A percentile compares a stretch with the other conserved stretches of the same genome.
phyloP scores from a whole-genome alignment of 1,284 basidiomycete genomes.

The Rhodotorula sp. region DNA sequence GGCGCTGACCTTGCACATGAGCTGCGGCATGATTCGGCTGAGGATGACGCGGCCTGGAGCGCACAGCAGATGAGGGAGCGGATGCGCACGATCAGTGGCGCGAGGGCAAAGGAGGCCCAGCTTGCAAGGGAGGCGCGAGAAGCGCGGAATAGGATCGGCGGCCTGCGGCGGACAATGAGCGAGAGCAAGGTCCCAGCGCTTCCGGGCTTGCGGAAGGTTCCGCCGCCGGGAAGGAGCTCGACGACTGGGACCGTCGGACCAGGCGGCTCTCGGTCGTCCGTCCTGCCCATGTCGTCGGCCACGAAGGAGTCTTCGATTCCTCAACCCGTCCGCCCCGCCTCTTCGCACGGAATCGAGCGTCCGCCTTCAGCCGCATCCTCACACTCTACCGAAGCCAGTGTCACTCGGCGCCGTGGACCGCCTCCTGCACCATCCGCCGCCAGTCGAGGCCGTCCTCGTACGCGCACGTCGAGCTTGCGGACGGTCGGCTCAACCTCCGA shows the following conservation, averaged over 20 bases:
- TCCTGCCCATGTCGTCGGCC: not conserved
- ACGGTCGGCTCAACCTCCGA: not conserved
- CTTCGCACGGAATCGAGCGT: slow-evolving; percentile 13
- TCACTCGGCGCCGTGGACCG: not conserved
- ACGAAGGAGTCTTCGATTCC: not conserved
- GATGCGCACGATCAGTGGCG: slow-evolving; percentile 48
- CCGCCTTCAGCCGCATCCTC: not conserved
- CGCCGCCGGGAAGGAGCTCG: slow-evolving; percentile 1
- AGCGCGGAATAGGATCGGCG: not conserved
- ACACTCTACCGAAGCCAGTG: not conserved
- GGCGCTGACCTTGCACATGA: not conserved
- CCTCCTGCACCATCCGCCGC: slow-evolving; percentile 21
- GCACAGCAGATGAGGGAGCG: slow-evolving; percentile 53
- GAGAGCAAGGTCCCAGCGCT: not conserved
- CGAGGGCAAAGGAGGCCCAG: slow-evolving; percentile 11
- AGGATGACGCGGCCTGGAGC: slow-evolving; percentile 63
- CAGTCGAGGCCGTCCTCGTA: slow-evolving; percentile 10
- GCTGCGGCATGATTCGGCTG: slow-evolving; percentile 47
- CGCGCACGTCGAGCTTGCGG: slow-evolving; percentile 9
- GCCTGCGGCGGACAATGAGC: slow-evolving; percentile 11
- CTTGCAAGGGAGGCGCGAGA: slow-evolving; percentile 1
- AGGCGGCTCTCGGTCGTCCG: not conserved
- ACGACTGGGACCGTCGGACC: not conserved
- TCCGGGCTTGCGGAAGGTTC: not conserved
- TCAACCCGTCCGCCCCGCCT: slow-evolving; percentile 19